Base-by-base conservation (phyloP, 305 asterid species). In the Plantago coronopus region DNA sequence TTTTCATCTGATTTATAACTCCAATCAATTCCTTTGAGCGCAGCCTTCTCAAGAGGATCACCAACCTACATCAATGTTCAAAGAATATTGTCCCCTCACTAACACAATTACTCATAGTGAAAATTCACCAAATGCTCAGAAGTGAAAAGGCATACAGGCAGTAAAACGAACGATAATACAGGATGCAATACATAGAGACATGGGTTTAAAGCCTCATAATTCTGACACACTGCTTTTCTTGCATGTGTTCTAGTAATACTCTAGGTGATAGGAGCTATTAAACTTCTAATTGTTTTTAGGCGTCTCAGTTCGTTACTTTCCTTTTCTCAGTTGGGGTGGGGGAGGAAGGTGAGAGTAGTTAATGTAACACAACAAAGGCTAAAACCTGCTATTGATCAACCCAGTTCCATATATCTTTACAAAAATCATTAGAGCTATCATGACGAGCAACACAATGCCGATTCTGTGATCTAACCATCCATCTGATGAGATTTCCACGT, bases 11-110 rank as follows among this genome's bases (percentile, higher is more conserved):
- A 88, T 76, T 76, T 88, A 76, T 91, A 91, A 67, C 78, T 72
- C 98, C 98, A 91, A 45, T 83, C 96, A 57, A 91, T 88, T 77
- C 97, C 98, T 67, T 83, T 84, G 50, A 91, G 83, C n/a, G 98
- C 97, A 69, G 97, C 97, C 78, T 86, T 89, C 79, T 91, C 98
- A 76, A 91, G 97, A 69, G 98, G 98, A 79, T 91, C 98, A 19
- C 98, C 98, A 64, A 91, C 98, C 98, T 91, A 79, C 68, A 68
- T 65, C 62, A 62, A 68, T 59, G 70, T 64, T 44, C 47, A 17
- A 55, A 58, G 48, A 34, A 37, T 20, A 48, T 23, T 43, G 54
- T 72, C 17, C 53, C 51, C 46, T 21, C 45, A 62, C 29, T 18
- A 54, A 40, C 29, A 46, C 57, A 69, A 45, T 17, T n/a, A 57